Evolutionary conservation across 202 grass and related monocot species (phyloP), one percentile per base, ranked within the genome.

Genomic region (Alloteropsis angusta): DNA sequence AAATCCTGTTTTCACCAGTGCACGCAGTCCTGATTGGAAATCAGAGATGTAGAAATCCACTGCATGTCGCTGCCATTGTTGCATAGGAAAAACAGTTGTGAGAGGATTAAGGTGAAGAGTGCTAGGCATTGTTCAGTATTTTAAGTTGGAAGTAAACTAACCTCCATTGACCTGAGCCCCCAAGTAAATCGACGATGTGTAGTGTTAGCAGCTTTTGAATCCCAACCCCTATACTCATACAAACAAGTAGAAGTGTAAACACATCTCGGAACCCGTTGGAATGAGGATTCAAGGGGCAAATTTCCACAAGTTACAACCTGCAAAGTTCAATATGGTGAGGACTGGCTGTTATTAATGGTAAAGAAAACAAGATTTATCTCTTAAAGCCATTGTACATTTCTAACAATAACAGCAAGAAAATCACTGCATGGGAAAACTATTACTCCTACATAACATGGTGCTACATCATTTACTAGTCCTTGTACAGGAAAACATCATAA

Each of bases 41-140:
- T 92, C 93, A 70, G 90, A 96, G 64, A 96, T 91, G 62, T 92
- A 96, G 83, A 96, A 96, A 80, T 92, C 93, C 19, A 90, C 90
- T 8, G 67, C 85, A 77, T 90, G 85, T 42, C 82, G 74, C 93
- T 92, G 79, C 49, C 61, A 80, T 70, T 58, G 41, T 85, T 65
- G 57, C 66, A 72, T 65, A 19, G 26, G 56, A 34, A 87, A 56
- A 68, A 63, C 41, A 83, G 2, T 4, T 80, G 36, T 21, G 26
- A 12, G 59, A 50, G 55, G 34, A 74, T 65, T 81, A 70, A 11
- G 6, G 15, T 42, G 26, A 68, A 26, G 17, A 67, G 44, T 46
- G 45, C 23, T 38, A 16, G 53, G 48, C 30, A 75, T 63, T 74
- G 50, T 79, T 83, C 16, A 32, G 32, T 35, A 57, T 43, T 76